Conservation (phyloP, 352 stramenopile species). For the Phytophthora ohioensis region DNA sequence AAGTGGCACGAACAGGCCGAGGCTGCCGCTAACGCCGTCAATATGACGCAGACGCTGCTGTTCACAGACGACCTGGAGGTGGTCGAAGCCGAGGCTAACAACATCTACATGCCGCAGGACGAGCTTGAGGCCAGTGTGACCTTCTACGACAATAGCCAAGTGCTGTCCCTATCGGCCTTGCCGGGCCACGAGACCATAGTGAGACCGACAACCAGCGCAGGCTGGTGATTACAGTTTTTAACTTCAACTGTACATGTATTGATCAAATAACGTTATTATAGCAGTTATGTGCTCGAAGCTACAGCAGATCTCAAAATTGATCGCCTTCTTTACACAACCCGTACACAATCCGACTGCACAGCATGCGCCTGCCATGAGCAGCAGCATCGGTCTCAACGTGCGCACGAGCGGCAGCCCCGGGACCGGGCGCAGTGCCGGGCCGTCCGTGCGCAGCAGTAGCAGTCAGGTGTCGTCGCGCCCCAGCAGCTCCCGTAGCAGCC, state of each 20-base stretch:
- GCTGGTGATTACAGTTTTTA: constrained; percentile 21
- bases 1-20: constrained; percentile 60
- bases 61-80: constrained; percentile 80
- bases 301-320: constrained; percentile 4
- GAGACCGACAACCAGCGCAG: constrained; percentile 62
- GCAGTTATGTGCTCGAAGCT: background rate
- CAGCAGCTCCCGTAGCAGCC: constrained; percentile 21
- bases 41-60: constrained; percentile 76
- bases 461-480: constrained; percentile 22
- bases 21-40: constrained; percentile 45
- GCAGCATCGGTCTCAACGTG: constrained; percentile 33
- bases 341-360: constrained; percentile 12
- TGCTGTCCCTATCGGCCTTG: constrained; percentile 69
- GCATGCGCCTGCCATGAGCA: constrained; percentile 34
- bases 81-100: constrained; percentile 53
- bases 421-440: background rate
- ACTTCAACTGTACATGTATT: no score
- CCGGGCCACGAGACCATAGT: constrained; percentile 47
- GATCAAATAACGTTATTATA: no score
- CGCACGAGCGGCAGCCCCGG: constrained; percentile 31
- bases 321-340: background rate
- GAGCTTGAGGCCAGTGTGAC: constrained; percentile 68
- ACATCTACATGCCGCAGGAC: constrained; percentile 74
- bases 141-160: constrained; percentile 81
- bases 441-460: constrained; percentile 4